phyloP scores from a whole-genome alignment of 345 rosid genomes.

The Cardamine chenopodiifolia region DNA sequence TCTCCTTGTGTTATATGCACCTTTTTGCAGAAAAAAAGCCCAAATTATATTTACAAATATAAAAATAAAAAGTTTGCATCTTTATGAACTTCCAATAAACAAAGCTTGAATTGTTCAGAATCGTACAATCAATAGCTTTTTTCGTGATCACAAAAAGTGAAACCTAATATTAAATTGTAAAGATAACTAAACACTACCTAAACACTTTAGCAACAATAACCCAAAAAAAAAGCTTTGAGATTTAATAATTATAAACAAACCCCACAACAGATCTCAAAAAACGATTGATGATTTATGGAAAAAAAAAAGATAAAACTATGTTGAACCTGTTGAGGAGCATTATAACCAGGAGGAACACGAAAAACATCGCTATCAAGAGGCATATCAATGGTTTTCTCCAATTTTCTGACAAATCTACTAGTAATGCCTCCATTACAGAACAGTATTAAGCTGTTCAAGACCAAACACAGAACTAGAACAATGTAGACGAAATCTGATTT shows the following conservation, averaged over 20 bases:
- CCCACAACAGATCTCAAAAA: background rate
- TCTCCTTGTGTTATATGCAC: conserved; percentile 98
- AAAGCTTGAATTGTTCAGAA: background rate
- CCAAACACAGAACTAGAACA: conserved; percentile 45
- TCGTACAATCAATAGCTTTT: background rate
- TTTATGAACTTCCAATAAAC: conserved; percentile 15
- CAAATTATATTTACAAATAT: background rate
- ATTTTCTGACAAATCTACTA: conserved; percentile 59
- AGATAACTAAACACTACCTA: conserved; percentile 15
- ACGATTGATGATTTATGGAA: background rate
- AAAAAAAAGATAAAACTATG: background rate
- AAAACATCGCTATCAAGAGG: conserved; percentile 81
- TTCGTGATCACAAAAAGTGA: conserved; percentile 7
- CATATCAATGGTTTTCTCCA: conserved; percentile 63
- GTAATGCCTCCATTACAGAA: conserved; percentile 73
- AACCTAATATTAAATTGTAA: background rate
- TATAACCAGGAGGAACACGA: conserved; percentile 63
- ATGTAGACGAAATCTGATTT: conserved; percentile 2
- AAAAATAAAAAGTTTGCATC: background rate
- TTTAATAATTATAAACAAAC: conserved; percentile 20
- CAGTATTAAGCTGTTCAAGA: conserved; percentile 45
- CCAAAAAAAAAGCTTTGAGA: background rate
- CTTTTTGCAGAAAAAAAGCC: conserved; percentile 13
- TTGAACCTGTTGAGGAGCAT: conserved; percentile 91
- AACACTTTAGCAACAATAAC: background rate